Base-by-base conservation (phyloP, 148 eudicot species). In the Dysphania ambrosioides region DNA sequence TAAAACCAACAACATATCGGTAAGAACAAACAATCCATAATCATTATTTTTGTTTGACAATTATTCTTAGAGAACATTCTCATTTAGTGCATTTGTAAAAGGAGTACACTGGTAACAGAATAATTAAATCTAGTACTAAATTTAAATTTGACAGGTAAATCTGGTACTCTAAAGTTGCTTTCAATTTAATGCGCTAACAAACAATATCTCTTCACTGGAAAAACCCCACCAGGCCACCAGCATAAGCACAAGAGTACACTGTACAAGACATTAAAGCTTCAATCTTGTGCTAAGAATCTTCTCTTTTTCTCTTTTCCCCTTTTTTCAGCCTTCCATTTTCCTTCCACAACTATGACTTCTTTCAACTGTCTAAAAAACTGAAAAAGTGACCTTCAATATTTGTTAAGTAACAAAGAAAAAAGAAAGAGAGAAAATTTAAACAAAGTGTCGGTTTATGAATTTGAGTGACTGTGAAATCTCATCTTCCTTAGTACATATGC, bases 231-330 rank as follows among this genome's bases (percentile, higher is more conserved):
- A 66, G 2, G 26, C 64, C 60, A 31, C n/a, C n/a, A n/a, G n/a
- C n/a, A n/a, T n/a, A n/a, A 31, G 10, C 38, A 51, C 56, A 41
- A 10, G 27, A 42, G 2, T 29, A 49, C 55, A 66, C n/a, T 12
- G 38, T 2, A 21, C 64, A 66, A 34, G 36, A 55, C 21, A 61
- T 3, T 31, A 70, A 74, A 79, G 72, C 78, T 61, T 61, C 53
- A 27, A 26, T 15, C 24, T 61, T 29, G 72, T 73, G 70, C 63
- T 60, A 79, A 68, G 74, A 79, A 79, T 79, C 75, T 74, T 10
- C 73, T 62, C 51, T 74, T 62, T 8, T 10, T 16, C 29, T 12
- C 30, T 29, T 44, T 72, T 72, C 15, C 29, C 55, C 23, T 41
- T 66, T 71, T 30, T 27, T 23, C 47, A 59, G 60, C 41, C 65